Conservation (phyloP, 2,329 filamentous ascomycete genomes). For the Apiospora koreana region DNA sequence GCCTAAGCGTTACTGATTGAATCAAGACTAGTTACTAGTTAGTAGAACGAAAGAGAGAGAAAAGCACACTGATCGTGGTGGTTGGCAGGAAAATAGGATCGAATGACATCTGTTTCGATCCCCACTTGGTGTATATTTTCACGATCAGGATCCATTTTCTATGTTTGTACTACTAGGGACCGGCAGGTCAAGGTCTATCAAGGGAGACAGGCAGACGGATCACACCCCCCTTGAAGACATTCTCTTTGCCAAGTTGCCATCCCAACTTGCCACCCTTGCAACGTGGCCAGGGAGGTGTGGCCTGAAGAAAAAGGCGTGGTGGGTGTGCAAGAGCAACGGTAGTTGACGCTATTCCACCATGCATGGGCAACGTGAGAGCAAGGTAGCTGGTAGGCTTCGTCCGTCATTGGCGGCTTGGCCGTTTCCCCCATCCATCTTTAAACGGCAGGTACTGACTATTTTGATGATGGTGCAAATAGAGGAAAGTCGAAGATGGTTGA, state of each 20-base stretch:
- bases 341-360: neutral
- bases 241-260: neutral
- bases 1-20: neutral
- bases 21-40: neutral
- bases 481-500: neutral
- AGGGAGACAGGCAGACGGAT: neutral
- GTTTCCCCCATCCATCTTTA: neutral
- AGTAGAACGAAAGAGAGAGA: neutral
- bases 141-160: conserved; percentile 1
- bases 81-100: conserved; percentile 6
- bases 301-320: neutral
- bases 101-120: conserved; percentile 3
- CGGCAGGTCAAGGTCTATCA: neutral
- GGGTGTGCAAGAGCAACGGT: neutral
- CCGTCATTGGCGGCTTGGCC: neutral
- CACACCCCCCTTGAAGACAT: neutral
- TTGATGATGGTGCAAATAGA: neutral
- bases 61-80: neutral
- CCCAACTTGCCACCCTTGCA: conserved; percentile 6
- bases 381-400: neutral
- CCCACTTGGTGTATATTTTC: conserved; percentile 1
- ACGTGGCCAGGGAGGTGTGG: conserved; percentile 10
- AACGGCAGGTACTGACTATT: neutral
- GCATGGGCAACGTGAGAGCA: conserved; percentile 6
- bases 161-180: conserved; percentile 3